Conservation (phyloP, 2,329 filamentous ascomycete species). For the Fusarium cicatricum region DNA sequence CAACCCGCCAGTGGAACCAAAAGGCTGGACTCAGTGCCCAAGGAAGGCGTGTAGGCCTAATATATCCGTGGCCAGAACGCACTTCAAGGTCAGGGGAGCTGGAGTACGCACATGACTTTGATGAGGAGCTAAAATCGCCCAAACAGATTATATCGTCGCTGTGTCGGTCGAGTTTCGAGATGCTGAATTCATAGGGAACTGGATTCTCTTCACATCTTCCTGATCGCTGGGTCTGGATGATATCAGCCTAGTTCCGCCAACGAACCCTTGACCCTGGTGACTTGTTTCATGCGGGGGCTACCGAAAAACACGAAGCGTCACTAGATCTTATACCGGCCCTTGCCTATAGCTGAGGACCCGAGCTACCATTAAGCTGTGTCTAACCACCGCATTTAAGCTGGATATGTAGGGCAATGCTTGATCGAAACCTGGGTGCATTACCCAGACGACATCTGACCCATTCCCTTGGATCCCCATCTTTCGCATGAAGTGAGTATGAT, state of each 20-base stretch:
- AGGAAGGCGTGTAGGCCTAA: not conserved
- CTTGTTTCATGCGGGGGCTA: conserved; percentile 32
- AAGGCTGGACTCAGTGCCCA: conserved; percentile 7
- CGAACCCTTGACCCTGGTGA: conserved; percentile 24
- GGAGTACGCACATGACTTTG: not conserved
- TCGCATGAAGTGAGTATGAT: not conserved
- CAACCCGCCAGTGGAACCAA: not conserved
- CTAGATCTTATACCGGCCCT: conserved; percentile 14
- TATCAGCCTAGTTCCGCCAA: conserved; percentile 4
- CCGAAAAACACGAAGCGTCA: conserved; percentile 11
- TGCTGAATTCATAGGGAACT: not conserved
- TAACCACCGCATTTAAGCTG: conserved; percentile 2
- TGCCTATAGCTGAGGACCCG: conserved; percentile 18
- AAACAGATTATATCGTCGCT: not conserved
- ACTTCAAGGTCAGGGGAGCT: not conserved
- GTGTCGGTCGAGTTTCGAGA: not conserved
- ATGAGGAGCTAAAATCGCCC: not conserved
- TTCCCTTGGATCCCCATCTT: not conserved
- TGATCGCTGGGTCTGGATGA: conserved; percentile 22
- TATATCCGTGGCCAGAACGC: not conserved
- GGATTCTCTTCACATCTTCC: conserved; percentile 13
- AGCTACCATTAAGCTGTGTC: conserved; percentile 6
- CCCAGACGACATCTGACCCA: not conserved
- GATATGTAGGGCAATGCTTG: conserved; percentile 5
- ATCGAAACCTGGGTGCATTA: not conserved